Base-by-base conservation (phyloP, 2,329 filamentous ascomycete genomes). In the Didymella arachidicola region DNA sequence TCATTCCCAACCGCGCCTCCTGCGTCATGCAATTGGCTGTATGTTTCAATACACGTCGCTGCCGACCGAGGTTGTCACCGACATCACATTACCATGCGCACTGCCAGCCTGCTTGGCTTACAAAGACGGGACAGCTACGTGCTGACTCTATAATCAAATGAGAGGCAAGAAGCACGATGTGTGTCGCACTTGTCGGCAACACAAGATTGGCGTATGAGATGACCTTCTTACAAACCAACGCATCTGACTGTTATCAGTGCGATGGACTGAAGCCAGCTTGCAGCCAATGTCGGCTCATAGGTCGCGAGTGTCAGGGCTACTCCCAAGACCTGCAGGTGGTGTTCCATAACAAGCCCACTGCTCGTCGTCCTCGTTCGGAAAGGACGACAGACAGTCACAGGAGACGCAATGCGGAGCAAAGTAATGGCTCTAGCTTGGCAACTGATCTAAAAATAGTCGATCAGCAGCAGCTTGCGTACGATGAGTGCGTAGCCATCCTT, bases 141-240 rank as follows among this genome's bases (percentile, higher is more conserved):
- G 12, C 11, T 11, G 22, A 19, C 14, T 42, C 22, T 39, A 12
- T 38, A 10, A 6, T 25, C 19, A 42, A 12, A 57, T 57, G 54
- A 51, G 54, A 39, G 47, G 41, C 26, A 51, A 57, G 34, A 57
- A 47, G 19, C 54, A 29, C 16, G 19, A 51, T 42, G 54, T 57
- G 7, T 57, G 54, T 32, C 54, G 51, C 42, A 46, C 26, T 8
- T 51, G 54, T 26, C 43, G 53, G 43, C 53, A 49, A 38, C 45
- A 47, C 14, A 55, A 55, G 25, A 49, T 55, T 18, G 53, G 53
- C 19, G 53, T 55, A 49, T 47, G n/a, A 7, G 12, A 22, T 11
- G 10, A 11, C 2, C 19, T 34, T 12, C 7, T 25, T 10, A 11
- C 11, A 12, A n/a, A 16, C 8, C 16, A 16, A 4, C 7, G 14